Conservation (phyloP, 345 rosid species). For the Bretschneidera sinensis region DNA sequence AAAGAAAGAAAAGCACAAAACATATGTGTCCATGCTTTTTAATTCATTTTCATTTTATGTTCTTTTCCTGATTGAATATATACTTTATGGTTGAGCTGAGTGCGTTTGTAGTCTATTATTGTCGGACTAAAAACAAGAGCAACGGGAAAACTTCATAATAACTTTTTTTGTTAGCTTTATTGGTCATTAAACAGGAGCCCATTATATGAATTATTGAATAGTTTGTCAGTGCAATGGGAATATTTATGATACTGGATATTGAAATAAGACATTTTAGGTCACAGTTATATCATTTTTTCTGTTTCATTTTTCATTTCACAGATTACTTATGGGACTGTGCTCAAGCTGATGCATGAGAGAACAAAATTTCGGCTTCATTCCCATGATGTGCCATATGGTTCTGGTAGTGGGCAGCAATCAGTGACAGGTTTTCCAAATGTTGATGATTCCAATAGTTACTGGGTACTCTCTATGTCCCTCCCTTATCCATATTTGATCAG, state of each 20-base stretch:
- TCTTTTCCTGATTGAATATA: too few relatives aligned
- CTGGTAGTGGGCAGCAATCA: slow-evolving; percentile 99
- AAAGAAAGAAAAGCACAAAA: too few relatives aligned
- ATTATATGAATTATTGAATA: too few relatives aligned
- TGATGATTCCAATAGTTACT: slow-evolving; percentile 92
- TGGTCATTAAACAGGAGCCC: background rate
- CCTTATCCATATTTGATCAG: background rate
- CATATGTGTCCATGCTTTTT: too few relatives aligned
- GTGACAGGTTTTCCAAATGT: slow-evolving; percentile 86
- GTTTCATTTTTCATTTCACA: slow-evolving; percentile 19
- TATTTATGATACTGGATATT: background rate
- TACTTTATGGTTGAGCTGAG: too few relatives aligned
- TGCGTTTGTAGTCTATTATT: too few relatives aligned
- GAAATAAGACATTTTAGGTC: too few relatives aligned
- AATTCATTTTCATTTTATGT: too few relatives aligned
- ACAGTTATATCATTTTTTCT: background rate
- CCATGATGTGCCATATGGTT: slow-evolving; percentile 97
- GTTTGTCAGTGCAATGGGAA: background rate
- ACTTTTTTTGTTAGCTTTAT: background rate
- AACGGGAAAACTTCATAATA: background rate
- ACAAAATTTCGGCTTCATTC: slow-evolving; percentile 84
- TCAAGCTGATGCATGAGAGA: slow-evolving; percentile 93
- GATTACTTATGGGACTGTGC: slow-evolving; percentile 82
- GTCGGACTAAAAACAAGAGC: too few relatives aligned
- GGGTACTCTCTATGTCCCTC: slow-evolving; percentile 47